phyloP scores from a whole-genome alignment of 2,329 filamentous ascomycete genomes.

The Epichloe uncinata region DNA sequence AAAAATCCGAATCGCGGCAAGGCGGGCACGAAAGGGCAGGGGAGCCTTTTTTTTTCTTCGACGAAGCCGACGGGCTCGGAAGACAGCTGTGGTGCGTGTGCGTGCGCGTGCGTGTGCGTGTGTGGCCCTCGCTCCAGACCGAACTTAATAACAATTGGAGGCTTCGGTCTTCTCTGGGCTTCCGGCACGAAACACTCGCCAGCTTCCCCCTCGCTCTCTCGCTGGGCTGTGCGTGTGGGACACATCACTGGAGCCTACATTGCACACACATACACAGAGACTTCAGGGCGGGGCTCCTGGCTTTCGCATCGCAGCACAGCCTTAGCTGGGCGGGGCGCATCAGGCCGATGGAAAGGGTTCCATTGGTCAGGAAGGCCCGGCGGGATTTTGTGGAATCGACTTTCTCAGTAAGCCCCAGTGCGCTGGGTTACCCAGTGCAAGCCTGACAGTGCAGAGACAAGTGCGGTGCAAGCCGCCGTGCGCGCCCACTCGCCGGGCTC shows the following conservation, averaged over 20 bases:
- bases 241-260: not conserved
- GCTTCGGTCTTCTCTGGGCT: conserved; percentile 1
- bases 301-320: conserved; percentile 8
- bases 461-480: no score
- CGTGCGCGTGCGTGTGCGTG: not conserved
- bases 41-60: conserved; percentile 21
- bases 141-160: not conserved
- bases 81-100: not conserved
- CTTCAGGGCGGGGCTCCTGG: not conserved
- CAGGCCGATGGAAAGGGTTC: conserved; percentile 2
- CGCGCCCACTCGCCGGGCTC: no score
- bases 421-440: not conserved
- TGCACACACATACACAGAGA: no score
- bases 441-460: no score
- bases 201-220: not conserved
- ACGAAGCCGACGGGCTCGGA: conserved; percentile 3
- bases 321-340: conserved; percentile 13
- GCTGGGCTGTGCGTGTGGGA: not conserved
- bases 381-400: not conserved
- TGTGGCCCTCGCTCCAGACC: conserved; percentile 2
- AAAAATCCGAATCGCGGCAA: conserved; percentile 18
- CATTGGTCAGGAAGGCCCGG: not conserved
- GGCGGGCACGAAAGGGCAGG: conserved; percentile 21
- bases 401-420: not conserved
- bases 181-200: not conserved